phyloP scores from a whole-genome alignment of 179 eudicot genomes.

The Carnegiea gigantea region DNA sequence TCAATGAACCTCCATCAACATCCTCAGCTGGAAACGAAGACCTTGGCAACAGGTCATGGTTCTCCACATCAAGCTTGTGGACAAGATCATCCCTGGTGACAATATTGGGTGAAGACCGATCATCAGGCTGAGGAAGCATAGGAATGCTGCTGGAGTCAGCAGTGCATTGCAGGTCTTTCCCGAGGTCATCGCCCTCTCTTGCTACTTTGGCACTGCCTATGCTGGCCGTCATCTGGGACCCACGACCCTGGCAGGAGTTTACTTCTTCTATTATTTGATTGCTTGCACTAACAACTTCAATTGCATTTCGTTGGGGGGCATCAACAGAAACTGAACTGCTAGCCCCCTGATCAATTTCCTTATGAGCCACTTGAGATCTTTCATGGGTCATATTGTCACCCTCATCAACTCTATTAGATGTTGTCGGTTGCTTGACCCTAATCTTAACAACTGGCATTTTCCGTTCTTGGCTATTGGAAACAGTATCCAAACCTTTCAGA shows the following conservation, averaged over 20 bases:
- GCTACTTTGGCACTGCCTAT: conserved; percentile 80
- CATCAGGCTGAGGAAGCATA: conserved; percentile 24
- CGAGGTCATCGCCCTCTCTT: conserved; percentile 59
- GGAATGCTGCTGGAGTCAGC: conserved; percentile 80
- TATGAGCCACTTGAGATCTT: conserved; percentile 52
- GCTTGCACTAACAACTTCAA: conserved; percentile 45
- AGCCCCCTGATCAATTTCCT: conserved; percentile 56
- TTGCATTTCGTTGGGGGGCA: conserved; percentile 55
- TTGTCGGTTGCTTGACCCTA: conserved; percentile 60
- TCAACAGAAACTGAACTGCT: conserved; percentile 90
- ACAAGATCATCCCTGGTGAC: conserved; percentile 24
- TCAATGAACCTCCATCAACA: conserved; percentile 34
- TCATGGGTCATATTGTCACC: conserved; percentile 39
- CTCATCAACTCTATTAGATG: conserved; percentile 60
- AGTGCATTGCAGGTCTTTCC: conserved; percentile 86
- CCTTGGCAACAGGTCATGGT: conserved; percentile 18
- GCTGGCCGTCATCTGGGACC: conserved; percentile 86
- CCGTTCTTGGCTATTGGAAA: conserved; percentile 57
- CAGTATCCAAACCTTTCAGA: conserved; percentile 44
- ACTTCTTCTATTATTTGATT: conserved; percentile 76
- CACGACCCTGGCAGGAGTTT: conserved; percentile 83
- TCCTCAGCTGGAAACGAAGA: conserved; percentile 33
- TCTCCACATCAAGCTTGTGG: conserved; percentile 21
- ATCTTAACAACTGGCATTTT: conserved; percentile 59
- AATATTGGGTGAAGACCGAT: conserved; percentile 36